phyloP scores from a whole-genome alignment of 2,329 filamentous ascomycete species.

The Pestalotiopsis sp. region DNA sequence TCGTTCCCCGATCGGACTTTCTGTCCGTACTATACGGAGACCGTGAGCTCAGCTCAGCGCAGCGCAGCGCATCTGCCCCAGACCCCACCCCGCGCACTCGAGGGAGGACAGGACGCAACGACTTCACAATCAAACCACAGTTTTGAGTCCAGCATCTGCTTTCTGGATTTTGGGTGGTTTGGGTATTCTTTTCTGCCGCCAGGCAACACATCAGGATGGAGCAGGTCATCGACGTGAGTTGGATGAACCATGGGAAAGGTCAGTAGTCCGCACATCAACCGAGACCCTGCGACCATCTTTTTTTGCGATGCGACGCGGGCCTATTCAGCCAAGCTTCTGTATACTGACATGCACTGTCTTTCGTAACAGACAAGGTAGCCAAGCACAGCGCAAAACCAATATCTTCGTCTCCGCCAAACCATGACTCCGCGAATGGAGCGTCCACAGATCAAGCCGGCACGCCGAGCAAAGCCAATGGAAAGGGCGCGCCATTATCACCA shows the following conservation, averaged over 20 bases:
- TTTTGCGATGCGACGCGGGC: conserved; percentile 1
- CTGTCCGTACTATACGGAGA: neutral
- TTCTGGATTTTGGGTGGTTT: neutral
- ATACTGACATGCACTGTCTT: conserved; percentile 18
- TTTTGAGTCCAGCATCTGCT: neutral
- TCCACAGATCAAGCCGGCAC: conserved; percentile 19
- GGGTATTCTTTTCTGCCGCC: neutral
- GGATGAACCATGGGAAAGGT: conserved; percentile 89
- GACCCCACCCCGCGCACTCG: conserved; percentile 3
- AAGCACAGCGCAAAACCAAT: conserved; percentile 23
- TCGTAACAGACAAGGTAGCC: conserved; percentile 25
- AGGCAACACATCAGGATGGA: conserved; percentile 59
- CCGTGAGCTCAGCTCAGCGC: neutral
- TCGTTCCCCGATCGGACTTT: neutral
- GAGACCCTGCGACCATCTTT: neutral
- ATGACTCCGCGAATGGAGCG: conserved; percentile 21
- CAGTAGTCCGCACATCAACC: conserved; percentile 32
- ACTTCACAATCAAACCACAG: neutral
- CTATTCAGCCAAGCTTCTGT: neutral
- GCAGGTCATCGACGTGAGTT: conserved; percentile 84
- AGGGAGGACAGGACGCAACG: neutral
- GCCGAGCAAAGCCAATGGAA: conserved; percentile 27
- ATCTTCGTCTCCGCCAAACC: conserved; percentile 23
- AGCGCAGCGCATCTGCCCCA: conserved; percentile 9
- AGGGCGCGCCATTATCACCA: conserved; percentile 20